Percentiles rank a stretch among this genome's conserved stretches.
These are phyloP conservation scores for Cutaneotrichosporon mucoides DNA, from an alignment of 1,284 basidiomycete species.

Conservation along the genomic window DNA sequence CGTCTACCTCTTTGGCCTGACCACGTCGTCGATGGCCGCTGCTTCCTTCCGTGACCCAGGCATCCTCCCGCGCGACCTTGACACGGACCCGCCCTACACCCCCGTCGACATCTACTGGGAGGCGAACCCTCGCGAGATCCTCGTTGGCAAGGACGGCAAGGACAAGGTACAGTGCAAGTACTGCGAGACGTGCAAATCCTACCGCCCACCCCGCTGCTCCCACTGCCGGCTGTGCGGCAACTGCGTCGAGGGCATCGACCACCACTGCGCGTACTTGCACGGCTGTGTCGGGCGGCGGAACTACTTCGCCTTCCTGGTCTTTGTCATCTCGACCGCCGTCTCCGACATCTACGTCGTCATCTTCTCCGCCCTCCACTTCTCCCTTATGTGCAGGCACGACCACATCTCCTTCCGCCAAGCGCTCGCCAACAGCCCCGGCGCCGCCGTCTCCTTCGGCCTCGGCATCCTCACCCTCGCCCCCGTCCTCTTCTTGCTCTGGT, in stretches of 20 bases:
- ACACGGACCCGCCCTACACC: conserved; percentile 70
- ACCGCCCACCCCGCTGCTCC: conserved; percentile 82
- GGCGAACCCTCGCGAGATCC: conserved; percentile 74
- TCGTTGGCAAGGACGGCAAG: conserved; percentile 71
- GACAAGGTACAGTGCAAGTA: conserved; percentile 80
- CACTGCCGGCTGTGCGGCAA: conserved; percentile 95
- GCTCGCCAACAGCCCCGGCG: conserved; percentile 62
- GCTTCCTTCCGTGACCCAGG: conserved; percentile 78
- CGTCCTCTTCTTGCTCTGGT: conserved; percentile 67
- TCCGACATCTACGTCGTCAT: conserved; percentile 69
- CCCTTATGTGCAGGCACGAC: conserved; percentile 59
- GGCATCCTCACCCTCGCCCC: conserved; percentile 72
- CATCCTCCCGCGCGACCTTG: conserved; percentile 77
- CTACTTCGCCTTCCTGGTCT: conserved; percentile 80
- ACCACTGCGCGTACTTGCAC: conserved; percentile 93
- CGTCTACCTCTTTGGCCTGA: conserved; percentile 41
- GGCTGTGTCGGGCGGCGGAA: conserved; percentile 88
- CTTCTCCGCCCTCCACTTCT: conserved; percentile 76
- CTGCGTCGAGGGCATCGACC: conserved; percentile 78
- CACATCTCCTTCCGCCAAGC: conserved; percentile 58
- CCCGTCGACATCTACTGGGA: conserved; percentile 58
- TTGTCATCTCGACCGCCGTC: conserved; percentile 63
- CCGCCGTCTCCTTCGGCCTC: conserved; percentile 70
- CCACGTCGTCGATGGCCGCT: conserved; percentile 35
- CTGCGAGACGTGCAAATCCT: conserved; percentile 82